Base-by-base conservation (phyloP, 805 yeast genomes). In the Candida wancherniae region DNA sequence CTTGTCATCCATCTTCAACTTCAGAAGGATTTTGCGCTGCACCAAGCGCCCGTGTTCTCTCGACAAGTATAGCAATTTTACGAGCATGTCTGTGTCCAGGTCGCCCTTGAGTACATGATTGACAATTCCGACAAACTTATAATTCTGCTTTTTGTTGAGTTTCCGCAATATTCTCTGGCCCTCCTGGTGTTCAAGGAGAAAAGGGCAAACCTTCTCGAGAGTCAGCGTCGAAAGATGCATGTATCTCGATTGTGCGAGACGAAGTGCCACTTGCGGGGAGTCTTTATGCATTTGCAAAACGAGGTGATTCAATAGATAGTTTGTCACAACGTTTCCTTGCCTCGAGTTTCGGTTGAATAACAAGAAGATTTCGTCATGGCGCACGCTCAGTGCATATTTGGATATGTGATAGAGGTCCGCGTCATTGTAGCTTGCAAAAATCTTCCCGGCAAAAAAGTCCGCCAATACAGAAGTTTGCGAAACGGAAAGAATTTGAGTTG, bases 81-180 rank as follows among this genome's bases (percentile, higher is more conserved):
- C n/a, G 14, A 33, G 12, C 5, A 22, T 11, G 10, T n/a, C 26
- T 6, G 19, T 11, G 9, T 24, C 25, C 4, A 17, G 19, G 7
- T 24, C 13, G 10, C 6, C 5, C 17, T 18, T 9, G 8, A 26
- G 29, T 1, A 21, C 23, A 8, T n/a, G 24, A 7, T 26, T 16
- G 18, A 29, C 24, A 18, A 29, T 18, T n/a, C 6, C 7, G 9
- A 12, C 31, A 21, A 29, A 29, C 18, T 22, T 22, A 4, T 26
- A 15, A 9, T 19, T 11, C 12, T 29, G 34, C 10, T 24, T 22
- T 10, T 30, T 21, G 13, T 29, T 34, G 13, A 30, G 22, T 26
- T 29, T 37, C 19, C 21, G 14, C 10, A 37, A 25, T 8, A 37
- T 16, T 17, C 15, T 18, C 6, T 33, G 31, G 8, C 38, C 38